phyloP scores from a whole-genome alignment of 2,329 filamentous ascomycete species.

The Endoconidiophora polonica region DNA sequence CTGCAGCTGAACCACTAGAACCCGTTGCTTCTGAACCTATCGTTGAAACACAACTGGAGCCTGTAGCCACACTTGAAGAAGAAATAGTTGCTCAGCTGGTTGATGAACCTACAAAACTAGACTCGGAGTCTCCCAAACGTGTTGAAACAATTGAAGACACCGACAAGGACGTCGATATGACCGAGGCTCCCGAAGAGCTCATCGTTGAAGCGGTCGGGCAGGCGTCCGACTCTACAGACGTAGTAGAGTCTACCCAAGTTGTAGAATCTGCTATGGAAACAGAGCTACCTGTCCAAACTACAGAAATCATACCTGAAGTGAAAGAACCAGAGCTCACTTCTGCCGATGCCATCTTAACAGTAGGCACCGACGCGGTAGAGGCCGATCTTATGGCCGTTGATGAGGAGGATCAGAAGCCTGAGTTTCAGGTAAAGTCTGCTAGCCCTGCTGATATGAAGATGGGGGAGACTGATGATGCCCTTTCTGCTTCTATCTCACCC shows the following conservation, averaged over 20 bases:
- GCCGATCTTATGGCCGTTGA: conserved; percentile 6
- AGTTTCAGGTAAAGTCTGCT: background rate
- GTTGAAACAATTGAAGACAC: background rate
- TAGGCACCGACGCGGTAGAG: background rate
- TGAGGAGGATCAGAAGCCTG: background rate
- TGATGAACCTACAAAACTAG: background rate
- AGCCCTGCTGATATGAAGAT: background rate
- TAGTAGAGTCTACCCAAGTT: background rate
- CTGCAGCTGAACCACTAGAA: background rate
- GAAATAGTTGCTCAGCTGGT: background rate
- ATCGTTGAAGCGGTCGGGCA: conserved; percentile 2
- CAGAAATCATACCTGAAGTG: background rate
- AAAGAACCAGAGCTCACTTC: background rate
- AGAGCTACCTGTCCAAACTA: background rate
- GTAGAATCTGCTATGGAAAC: too few relatives aligned
- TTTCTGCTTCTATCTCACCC: too few relatives aligned
- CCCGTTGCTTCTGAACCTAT: background rate
- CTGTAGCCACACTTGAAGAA: background rate
- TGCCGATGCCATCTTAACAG: background rate
- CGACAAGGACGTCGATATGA: conserved; percentile 19
- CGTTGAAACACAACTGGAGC: background rate
- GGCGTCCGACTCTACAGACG: background rate
- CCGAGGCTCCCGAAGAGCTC: conserved; percentile 10
- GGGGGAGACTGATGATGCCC: background rate
- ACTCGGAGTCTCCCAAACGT: background rate